Evolutionary conservation across 2,329 filamentous ascomycete genomes (phyloP).

Genomic region (Cladophialophora chaetospira): DNA sequence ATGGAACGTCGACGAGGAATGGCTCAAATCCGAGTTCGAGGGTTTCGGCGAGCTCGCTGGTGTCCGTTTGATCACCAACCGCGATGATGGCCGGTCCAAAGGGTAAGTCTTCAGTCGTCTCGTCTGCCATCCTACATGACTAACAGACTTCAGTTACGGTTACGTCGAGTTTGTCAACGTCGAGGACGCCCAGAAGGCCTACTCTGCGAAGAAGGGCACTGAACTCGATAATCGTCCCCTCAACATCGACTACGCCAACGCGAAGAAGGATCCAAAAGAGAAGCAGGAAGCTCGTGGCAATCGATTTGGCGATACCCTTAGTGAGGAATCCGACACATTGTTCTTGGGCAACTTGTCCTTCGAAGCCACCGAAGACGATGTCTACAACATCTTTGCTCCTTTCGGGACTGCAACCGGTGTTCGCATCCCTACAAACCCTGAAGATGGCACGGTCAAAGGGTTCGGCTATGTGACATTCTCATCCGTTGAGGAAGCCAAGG

Average conservation of each 20-base stretch:
- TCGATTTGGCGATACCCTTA: slow-evolving; percentile 74
- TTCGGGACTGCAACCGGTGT: slow-evolving; percentile 73
- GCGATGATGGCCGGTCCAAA: slow-evolving; percentile 77
- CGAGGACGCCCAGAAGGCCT: slow-evolving; percentile 69
- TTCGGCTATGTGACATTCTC: slow-evolving; percentile 88
- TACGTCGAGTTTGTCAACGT: slow-evolving; percentile 82
- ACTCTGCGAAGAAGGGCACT: slow-evolving; percentile 71
- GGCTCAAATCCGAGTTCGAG: slow-evolving; percentile 79
- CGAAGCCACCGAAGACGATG: slow-evolving; percentile 73
- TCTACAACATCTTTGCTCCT: slow-evolving; percentile 73
- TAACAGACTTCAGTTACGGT: slow-evolving; percentile 63
- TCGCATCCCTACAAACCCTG: slow-evolving; percentile 84
- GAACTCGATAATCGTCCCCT: slow-evolving; percentile 74
- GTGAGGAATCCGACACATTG: slow-evolving; percentile 79
- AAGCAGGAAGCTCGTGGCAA: slow-evolving; percentile 57
- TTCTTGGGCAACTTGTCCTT: slow-evolving; percentile 93
- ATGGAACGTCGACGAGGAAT: slow-evolving; percentile 86
- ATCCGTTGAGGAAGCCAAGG: slow-evolving; percentile 79
- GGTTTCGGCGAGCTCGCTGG: slow-evolving; percentile 70
- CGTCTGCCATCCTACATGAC: slow-evolving; percentile 20
- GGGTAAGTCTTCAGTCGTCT: slow-evolving; percentile 53
- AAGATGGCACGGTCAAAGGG: slow-evolving; percentile 82
- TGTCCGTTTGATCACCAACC: slow-evolving; percentile 81
- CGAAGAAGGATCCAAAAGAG: slow-evolving; percentile 62
- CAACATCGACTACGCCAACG: slow-evolving; percentile 77